Evolutionary conservation across 2,329 filamentous ascomycete species (phyloP), one percentile per base, ranked within the genome.

Genomic region (Phialophora macrospora): DNA sequence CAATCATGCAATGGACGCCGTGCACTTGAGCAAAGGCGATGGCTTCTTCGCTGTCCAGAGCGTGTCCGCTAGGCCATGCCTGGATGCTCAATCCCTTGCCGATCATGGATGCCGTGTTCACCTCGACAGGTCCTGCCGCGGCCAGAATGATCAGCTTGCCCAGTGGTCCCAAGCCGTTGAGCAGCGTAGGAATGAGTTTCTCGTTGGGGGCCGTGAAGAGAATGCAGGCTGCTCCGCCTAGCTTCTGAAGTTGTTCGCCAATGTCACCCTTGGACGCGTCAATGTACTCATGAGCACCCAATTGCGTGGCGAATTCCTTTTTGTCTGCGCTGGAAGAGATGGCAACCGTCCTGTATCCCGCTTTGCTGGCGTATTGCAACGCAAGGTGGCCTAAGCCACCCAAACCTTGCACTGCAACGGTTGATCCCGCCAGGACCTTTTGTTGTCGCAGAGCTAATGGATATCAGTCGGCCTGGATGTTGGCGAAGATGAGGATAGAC

Each of bases 201-300:
- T 73, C 64, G 54, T 73, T 75, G 8, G 79, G 79, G 4, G 77
- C 78, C 6, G 79, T 80, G 14, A 74, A 71, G 0, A 80, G 73
- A 64, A 80, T 75, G 46, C 58, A 63, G 5, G 65, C 14, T 38
- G 70, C 68, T 1, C 78, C 76, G 1, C 78, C 77, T 14, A 80
- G 64, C 41, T 73, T 75, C 65, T 77, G 73, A 62, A 80, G 65
- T 12, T 74, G 74, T 22, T 75, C 73, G 6, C 71, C 74, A 26
- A 74, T 64, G 44, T 80, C 76, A 20, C 71, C 73, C 63, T 77
- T 74, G 64, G 74, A 77, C 4, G 73, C 72, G 69, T 85, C 81
- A 17, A 60, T 60, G 72, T 85, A 87, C 59, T 85, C 83, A 63
- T 81, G 82, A 0, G 85, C 85, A 6, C 86, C 86, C 9, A 88